phyloP scores from a whole-genome alignment of 2,329 filamentous ascomycete species.

The Dissoconium aciculare region DNA sequence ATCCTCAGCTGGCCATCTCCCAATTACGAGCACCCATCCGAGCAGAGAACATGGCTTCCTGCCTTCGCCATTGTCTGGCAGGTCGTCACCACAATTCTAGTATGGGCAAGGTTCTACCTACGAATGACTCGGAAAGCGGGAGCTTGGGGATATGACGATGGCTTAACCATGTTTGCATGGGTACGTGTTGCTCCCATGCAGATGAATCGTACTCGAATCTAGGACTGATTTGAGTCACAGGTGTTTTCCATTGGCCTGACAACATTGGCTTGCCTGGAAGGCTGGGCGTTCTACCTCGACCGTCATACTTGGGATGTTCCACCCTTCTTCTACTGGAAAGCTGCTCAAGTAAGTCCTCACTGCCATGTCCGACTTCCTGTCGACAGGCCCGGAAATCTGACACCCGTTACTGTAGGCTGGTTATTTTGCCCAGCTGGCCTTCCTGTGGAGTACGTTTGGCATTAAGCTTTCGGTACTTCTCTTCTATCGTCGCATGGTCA shows the following conservation, averaged over 20 bases:
- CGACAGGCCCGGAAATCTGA: background rate
- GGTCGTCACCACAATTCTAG: slow-evolving; percentile 9
- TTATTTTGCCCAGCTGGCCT: slow-evolving; percentile 15
- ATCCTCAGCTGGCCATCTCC: slow-evolving; percentile 6
- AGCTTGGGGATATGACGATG: slow-evolving; percentile 13
- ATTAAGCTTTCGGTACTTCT: slow-evolving; percentile 17
- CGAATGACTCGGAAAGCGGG: slow-evolving; percentile 11
- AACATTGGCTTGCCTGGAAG: slow-evolving; percentile 8
- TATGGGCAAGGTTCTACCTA: slow-evolving; percentile 13
- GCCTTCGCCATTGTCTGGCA: slow-evolving; percentile 14
- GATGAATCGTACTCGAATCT: background rate
- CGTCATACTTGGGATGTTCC: slow-evolving; percentile 16
- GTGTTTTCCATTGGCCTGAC: slow-evolving; percentile 13
- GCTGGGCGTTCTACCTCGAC: slow-evolving; percentile 9
- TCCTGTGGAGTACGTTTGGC: slow-evolving; percentile 12
- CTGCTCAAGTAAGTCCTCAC: slow-evolving; percentile 13
- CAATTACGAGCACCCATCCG: slow-evolving; percentile 8
- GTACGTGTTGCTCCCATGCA: background rate
- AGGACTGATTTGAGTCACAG: slow-evolving; percentile 1
- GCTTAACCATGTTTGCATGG: slow-evolving; percentile 15
- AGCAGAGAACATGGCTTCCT: slow-evolving; percentile 13
- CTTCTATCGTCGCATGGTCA: slow-evolving; percentile 16
- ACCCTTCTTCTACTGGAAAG: slow-evolving; percentile 5
- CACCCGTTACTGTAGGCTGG: slow-evolving; percentile 6
- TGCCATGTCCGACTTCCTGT: background rate